Base-by-base conservation (phyloP, 768 basidiomycete genomes). In the Tricholoma saponaceum region DNA sequence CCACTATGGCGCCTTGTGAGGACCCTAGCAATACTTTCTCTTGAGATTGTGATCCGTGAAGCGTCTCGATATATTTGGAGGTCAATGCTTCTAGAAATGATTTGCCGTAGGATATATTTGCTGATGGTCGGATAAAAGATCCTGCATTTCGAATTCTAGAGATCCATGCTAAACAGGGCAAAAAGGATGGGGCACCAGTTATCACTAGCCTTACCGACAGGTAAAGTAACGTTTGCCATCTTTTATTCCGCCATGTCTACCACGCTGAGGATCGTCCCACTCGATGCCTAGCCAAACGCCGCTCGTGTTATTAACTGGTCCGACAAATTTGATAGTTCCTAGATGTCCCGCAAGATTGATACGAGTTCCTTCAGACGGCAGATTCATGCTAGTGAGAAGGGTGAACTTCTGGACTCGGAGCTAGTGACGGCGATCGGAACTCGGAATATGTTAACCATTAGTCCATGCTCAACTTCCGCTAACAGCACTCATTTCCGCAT, bases 221-320 rank as follows among this genome's bases (percentile, higher is more conserved):
- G 73, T 66, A 69, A 98, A 98, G 71, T 96, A 95, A 39, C 77
- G 79, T 60, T 78, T 81, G 49, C 85, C 88, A 61, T 92, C 85
- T 67, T 92, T 90, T 61, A 77, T 68, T 5, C 96, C 96, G 63
- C 89, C 84, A 69, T 98, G 95, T 69, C 90, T 95, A 25, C 96
- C 96, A 56, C 94, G 83, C 7, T 69, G 58, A 18, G 86, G 81
- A 65, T 93, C 87, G 67, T 98, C 96, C 92, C 95, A 98, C 73
- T 98, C 96, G 49, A 98, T 82, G n/a, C 96, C 96, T n/a, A 95
- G 78, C 95, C 95, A 98, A 12, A 71, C 63, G 3, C 90, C 91
- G 3, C 72, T 65, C 0, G 90, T 84, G 13, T 80, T 80, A 16
- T 82, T 74, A 18, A 95, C 84, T 1, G 69, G 60, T 1, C 93